These are phyloP conservation scores for Entomortierella parvispora DNA, from an alignment of 192 early-diverging fungal species.

Conservation along the genomic window DNA sequence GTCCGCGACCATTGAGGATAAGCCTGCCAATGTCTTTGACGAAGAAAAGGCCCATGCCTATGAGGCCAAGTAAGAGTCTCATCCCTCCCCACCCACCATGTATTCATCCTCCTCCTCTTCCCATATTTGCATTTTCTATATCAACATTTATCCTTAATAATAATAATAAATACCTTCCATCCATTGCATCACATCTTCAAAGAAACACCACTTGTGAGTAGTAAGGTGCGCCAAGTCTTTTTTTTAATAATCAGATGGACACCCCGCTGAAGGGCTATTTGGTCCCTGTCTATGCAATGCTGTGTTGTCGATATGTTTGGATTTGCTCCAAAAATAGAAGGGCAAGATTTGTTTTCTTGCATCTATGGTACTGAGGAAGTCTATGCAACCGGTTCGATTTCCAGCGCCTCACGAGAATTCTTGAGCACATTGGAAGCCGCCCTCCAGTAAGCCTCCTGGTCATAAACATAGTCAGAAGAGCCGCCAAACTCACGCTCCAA, in stretches of 20 bases:
- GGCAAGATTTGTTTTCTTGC: neutral
- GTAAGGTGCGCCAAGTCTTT: too few relatives aligned
- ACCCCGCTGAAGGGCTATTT: too few relatives aligned
- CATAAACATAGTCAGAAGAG: slow-evolving; percentile 71
- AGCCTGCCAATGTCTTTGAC: neutral
- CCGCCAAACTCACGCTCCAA: slow-evolving; percentile 82
- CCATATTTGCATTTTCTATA: neutral
- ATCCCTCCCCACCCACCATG: neutral
- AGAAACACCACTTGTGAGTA: too few relatives aligned
- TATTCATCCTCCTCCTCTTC: neutral
- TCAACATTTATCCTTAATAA: neutral
- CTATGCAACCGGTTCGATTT: neutral
- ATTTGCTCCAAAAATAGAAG: too few relatives aligned
- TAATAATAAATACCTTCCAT: neutral
- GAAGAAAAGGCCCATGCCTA: neutral
- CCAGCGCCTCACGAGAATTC: slow-evolving; percentile 2
- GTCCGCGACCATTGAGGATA: neutral
- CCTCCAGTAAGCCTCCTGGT: slow-evolving; percentile 78
- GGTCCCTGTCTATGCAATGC: too few relatives aligned
- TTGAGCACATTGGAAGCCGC: slow-evolving; percentile 18
- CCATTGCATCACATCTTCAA: too few relatives aligned
- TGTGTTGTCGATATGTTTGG: too few relatives aligned
- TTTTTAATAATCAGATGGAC: too few relatives aligned
- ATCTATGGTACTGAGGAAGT: neutral
- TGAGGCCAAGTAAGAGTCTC: neutral